phyloP scores from a whole-genome alignment of 2,329 filamentous ascomycete species.

The Neofusicoccum umdonicola region DNA sequence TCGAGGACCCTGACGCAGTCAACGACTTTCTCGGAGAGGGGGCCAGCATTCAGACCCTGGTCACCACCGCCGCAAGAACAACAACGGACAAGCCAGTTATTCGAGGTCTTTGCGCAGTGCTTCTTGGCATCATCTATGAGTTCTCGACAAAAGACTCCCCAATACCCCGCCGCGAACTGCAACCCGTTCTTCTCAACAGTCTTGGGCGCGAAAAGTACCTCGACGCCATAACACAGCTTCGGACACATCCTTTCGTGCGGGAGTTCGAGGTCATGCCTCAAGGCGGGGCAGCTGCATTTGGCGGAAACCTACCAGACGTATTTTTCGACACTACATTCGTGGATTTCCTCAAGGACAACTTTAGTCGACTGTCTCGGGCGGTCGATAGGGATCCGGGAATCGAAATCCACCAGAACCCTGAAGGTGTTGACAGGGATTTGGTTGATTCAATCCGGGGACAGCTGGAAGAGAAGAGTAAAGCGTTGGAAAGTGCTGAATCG shows the following conservation, averaged over 20 bases:
- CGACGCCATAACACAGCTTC: slow-evolving; percentile 73
- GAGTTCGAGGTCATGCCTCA: slow-evolving; percentile 87
- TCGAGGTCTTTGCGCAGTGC: slow-evolving; percentile 77
- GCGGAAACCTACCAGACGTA: slow-evolving; percentile 67
- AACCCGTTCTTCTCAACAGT: slow-evolving; percentile 71
- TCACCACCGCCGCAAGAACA: slow-evolving; percentile 69
- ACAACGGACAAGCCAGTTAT: slow-evolving; percentile 63
- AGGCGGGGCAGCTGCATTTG: slow-evolving; percentile 40
- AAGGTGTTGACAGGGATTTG: slow-evolving; percentile 89
- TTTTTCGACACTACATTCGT: slow-evolving; percentile 85
- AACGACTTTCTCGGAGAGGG: slow-evolving; percentile 92
- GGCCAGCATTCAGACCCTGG: slow-evolving; percentile 83
- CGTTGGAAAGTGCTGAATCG: slow-evolving; percentile 56
- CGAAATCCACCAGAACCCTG: slow-evolving; percentile 74
- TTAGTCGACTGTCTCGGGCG: slow-evolving; percentile 76
- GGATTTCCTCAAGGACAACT: slow-evolving; percentile 95
- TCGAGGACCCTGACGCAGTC: slow-evolving; percentile 85
- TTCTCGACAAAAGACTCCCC: slow-evolving; percentile 98
- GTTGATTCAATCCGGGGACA: slow-evolving; percentile 81
- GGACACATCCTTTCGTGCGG: slow-evolving; percentile 73
- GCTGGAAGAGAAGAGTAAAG: slow-evolving; percentile 68
- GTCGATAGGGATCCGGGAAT: slow-evolving; percentile 89
- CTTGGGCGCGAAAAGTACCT: slow-evolving; percentile 86
- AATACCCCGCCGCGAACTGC: slow-evolving; percentile 75
- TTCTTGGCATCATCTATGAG: slow-evolving; percentile 89